Evolutionary conservation across 2,329 filamentous ascomycete species (phyloP).

Genomic region (Pseudogymnoascus sp.): DNA sequence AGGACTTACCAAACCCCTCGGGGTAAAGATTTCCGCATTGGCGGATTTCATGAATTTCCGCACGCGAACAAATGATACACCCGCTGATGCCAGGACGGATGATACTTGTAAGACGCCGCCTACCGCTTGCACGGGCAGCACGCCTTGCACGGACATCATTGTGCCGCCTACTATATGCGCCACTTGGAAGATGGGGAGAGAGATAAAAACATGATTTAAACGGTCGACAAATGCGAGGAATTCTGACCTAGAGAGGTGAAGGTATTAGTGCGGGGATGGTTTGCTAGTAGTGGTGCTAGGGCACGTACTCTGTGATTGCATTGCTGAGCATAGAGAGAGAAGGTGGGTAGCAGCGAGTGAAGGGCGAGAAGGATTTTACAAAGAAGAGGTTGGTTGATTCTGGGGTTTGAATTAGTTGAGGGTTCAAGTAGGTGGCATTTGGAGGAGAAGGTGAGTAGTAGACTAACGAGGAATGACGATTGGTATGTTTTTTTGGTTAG

Average conservation of each 20-base stretch:
- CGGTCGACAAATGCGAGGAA: slow-evolving; percentile 25
- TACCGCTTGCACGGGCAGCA: slow-evolving; percentile 18
- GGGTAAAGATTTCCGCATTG: slow-evolving; percentile 13
- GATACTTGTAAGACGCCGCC: slow-evolving; percentile 18
- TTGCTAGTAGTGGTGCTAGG: not conserved
- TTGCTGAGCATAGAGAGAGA: slow-evolving; percentile 10
- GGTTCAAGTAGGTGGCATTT: not conserved
- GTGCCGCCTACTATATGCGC: slow-evolving; percentile 18
- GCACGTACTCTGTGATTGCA: slow-evolving; percentile 8
- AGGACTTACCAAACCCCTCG: slow-evolving; percentile 10
- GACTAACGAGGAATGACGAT: slow-evolving; percentile 15
- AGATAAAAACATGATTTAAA: slow-evolving; percentile 24
- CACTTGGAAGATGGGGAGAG: slow-evolving; percentile 21
- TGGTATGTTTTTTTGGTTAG: slow-evolving; percentile 6
- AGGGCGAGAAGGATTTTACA: slow-evolving; percentile 18
- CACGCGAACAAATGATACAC: slow-evolving; percentile 16
- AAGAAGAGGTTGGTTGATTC: slow-evolving; percentile 17
- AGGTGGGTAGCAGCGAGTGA: slow-evolving; percentile 14
- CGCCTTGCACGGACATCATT: slow-evolving; percentile 16
- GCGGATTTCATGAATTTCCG: slow-evolving; percentile 15
- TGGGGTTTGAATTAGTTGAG: not conserved
- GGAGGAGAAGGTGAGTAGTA: not conserved
- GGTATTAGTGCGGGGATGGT: not conserved
- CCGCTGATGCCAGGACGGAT: slow-evolving; percentile 15
- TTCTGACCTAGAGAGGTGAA: slow-evolving; percentile 10